Base-by-base conservation (phyloP, 495 filamentous ascomycete genomes). In the Xylaria grammica region DNA sequence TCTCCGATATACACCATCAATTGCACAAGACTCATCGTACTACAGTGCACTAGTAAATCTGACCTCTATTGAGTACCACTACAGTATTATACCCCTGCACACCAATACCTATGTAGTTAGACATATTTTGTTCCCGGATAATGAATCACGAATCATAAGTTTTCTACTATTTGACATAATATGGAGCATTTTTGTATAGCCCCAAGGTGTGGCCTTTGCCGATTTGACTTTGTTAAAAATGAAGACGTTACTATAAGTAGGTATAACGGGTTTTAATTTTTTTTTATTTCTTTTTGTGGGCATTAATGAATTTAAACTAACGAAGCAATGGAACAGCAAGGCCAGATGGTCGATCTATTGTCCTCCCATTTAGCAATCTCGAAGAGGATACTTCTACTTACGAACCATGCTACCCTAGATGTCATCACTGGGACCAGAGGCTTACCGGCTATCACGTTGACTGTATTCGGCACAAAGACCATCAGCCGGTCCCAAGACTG, bases 191-290 rank as follows among this genome's bases (percentile, higher is more conserved):
- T 22, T 13, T 48, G 45, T 48, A 24, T 48, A 48, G 22, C 22
- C 45, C 45, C 45, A 48, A 48, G 45, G 45, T 48, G 45, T 48
- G 17, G 45, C 45, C 45, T 48, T 48, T 48, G 45, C 45, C 45
- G 45, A 48, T 48, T 48, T 48, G 19, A 48, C 22, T 26, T 48
- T 17, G 13, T 19, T 10, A 24, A 26, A 6, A 26, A 48, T 22
- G 45, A 48, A 26, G 45, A 48, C 20, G 22, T 48, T 48, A 48
- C 11, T 26, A 26, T 48, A 48, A 4, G 45, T 48, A 48, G 45
- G 45, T 48, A 19, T 26, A 48, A 48, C 20, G 22, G 19, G n/a
- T n/a, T n/a, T n/a, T n/a, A n/a, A 48, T 6, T 26, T 26, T 48
- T 17, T 19, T 13, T 45, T 26, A 7, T 15, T 42, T 42, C 40